Percentiles rank a stretch among this genome's conserved stretches.
phyloP scores from a whole-genome alignment of 2,329 filamentous ascomycete genomes.

The Fonsecaea monophora region DNA sequence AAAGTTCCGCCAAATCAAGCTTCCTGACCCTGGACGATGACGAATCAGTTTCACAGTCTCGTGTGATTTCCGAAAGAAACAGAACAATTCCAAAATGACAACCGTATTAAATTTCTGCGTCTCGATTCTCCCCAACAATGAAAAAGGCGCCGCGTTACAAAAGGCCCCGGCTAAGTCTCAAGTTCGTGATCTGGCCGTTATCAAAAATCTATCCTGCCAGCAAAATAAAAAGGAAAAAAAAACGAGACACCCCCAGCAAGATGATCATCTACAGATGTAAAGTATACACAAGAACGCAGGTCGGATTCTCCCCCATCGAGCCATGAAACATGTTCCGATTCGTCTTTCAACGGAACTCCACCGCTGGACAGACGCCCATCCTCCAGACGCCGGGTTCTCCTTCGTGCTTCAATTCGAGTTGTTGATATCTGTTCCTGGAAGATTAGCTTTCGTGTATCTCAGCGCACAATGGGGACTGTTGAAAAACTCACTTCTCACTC shows the following conservation, averaged over 20 bases:
- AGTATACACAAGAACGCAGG: conserved; percentile 18
- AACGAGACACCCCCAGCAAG: background rate
- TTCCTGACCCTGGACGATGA: background rate
- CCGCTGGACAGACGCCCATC: conserved; percentile 77
- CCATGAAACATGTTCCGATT: background rate
- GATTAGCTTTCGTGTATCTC: conserved; percentile 21
- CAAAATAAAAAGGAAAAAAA: background rate
- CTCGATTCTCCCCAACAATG: background rate
- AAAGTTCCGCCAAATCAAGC: background rate
- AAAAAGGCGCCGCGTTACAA: background rate
- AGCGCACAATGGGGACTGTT: background rate
- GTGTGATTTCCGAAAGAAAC: background rate
- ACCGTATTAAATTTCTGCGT: background rate
- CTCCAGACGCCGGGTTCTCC: conserved; percentile 81
- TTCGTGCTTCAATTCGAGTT: conserved; percentile 88
- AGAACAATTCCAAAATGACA: background rate
- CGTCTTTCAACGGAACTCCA: conserved; percentile 70
- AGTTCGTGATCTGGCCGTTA: conserved; percentile 3
- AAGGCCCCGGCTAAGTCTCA: background rate
- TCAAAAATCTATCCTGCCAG: conserved; percentile 4
- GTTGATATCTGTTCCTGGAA: conserved; percentile 74
- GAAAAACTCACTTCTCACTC: conserved; percentile 82
- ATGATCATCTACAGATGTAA: conserved; percentile 7
- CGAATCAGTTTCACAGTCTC: background rate
- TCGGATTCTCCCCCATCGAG: background rate